Evolutionary conservation across 768 basidiomycete genomes (phyloP).

Genomic region (Floccularia luteovirens): DNA sequence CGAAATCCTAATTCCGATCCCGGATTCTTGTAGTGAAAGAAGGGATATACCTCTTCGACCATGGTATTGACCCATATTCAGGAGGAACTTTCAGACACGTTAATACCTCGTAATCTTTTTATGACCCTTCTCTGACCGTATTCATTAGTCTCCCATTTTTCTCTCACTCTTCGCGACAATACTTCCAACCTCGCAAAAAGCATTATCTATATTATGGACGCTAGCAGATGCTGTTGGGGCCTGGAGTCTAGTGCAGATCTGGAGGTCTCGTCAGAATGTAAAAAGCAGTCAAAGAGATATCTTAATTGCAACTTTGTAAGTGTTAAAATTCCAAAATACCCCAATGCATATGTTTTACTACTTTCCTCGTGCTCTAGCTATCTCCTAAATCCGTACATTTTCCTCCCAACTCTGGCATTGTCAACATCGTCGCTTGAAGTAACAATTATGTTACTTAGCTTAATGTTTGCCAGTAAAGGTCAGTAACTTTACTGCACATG

Average conservation of each 20-base stretch:
- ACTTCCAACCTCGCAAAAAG: constrained; percentile 41
- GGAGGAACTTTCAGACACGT: constrained; percentile 87
- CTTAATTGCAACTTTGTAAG: constrained; percentile 62
- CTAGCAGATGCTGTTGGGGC: constrained; percentile 60
- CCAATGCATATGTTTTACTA: constrained; percentile 3
- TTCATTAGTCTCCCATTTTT: constrained; percentile 69
- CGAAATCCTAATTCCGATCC: neutral
- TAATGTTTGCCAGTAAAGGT: constrained; percentile 72
- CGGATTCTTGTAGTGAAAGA: constrained; percentile 60
- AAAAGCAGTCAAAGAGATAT: constrained; percentile 41
- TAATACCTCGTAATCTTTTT: constrained; percentile 16
- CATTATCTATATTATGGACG: constrained; percentile 62
- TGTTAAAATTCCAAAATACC: constrained; percentile 8
- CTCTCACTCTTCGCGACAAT: constrained; percentile 70
- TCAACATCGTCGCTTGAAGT: constrained; percentile 86
- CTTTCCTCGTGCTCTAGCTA: constrained; percentile 39
- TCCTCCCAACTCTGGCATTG: constrained; percentile 71
- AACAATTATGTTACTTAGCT: constrained; percentile 50
- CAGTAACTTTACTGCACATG: neutral
- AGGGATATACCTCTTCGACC: constrained; percentile 73
- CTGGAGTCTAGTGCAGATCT: constrained; percentile 60
- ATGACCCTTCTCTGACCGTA: constrained; percentile 4
- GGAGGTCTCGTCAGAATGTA: constrained; percentile 53
- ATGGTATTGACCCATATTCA: constrained; percentile 81
- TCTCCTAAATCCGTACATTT: constrained; percentile 83